Conservation (phyloP, 2,329 filamentous ascomycete genomes). For the Alternaria triticina region DNA sequence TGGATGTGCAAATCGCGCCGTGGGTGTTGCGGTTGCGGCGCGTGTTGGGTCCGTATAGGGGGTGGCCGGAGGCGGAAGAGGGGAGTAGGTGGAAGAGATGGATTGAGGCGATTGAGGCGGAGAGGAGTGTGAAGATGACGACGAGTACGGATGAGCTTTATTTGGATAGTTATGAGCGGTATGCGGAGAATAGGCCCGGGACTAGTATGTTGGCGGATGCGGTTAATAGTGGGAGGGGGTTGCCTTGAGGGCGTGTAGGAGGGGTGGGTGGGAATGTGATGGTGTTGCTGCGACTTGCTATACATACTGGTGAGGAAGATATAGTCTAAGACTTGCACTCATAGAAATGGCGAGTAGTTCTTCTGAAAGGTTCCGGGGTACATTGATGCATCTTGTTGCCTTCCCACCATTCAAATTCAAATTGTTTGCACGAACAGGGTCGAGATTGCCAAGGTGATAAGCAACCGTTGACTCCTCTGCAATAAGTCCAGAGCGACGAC, state of each 20-base stretch:
- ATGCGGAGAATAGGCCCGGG: slow-evolving; percentile 66
- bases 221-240: slow-evolving; percentile 62
- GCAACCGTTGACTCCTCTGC: too few species aligned
- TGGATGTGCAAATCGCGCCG: slow-evolving; percentile 77
- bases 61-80: slow-evolving; percentile 69
- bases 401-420: too few species aligned
- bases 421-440: too few species aligned
- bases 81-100: slow-evolving; percentile 72
- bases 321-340: too few species aligned
- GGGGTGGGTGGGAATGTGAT: not conserved
- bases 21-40: slow-evolving; percentile 74
- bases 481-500: too few species aligned
- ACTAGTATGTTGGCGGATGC: slow-evolving; percentile 65
- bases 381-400: too few species aligned
- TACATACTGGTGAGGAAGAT: too few species aligned
- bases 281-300: too few species aligned
- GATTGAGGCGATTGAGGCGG: slow-evolving; percentile 71
- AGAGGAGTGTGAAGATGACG: slow-evolving; percentile 69
- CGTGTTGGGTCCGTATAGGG: slow-evolving; percentile 68
- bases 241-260: slow-evolving; percentile 59
- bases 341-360: too few species aligned
- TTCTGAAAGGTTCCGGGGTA: too few species aligned
- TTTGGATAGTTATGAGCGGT: slow-evolving; percentile 70
- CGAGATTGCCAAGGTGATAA: too few species aligned
- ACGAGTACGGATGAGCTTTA: slow-evolving; percentile 71